These are phyloP conservation scores for Protomyces gravidus DNA, from an alignment of 1,139 yeast species.

Conservation along the genomic window DNA sequence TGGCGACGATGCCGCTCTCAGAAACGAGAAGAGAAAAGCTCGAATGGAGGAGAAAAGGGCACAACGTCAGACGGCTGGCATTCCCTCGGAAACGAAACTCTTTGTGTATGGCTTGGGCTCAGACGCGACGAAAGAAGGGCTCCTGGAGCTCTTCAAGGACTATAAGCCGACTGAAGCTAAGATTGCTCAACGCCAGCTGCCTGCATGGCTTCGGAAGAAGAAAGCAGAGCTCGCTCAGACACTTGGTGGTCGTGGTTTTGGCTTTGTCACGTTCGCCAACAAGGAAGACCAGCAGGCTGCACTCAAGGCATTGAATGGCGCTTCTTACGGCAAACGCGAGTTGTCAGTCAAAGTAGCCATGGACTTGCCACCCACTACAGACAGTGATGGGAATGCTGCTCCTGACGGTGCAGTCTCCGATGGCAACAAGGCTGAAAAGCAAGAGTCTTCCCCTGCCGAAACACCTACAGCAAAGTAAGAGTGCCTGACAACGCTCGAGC, in stretches of 20 bases:
- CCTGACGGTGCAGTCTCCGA: too few relatives aligned
- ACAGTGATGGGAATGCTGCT: too few relatives aligned
- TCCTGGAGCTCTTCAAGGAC: conserved; percentile 38
- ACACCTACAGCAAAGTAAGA: too few relatives aligned
- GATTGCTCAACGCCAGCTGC: conserved; percentile 38
- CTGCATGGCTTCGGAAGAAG: conserved; percentile 48
- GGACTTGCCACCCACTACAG: conserved; percentile 22
- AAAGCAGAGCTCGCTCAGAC: conserved; percentile 37
- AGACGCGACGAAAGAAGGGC: conserved; percentile 37
- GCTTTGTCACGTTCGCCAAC: conserved; percentile 52
- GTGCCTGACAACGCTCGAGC: too few relatives aligned
- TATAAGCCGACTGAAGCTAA: conserved; percentile 42
- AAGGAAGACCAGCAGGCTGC: conserved; percentile 48
- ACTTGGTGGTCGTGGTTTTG: conserved; percentile 46
- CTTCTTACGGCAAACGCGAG: conserved; percentile 38
- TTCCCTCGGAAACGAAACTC: conserved; percentile 49
- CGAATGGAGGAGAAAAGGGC: not conserved
- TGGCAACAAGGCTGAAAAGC: too few relatives aligned
- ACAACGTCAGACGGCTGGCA: conserved; percentile 33
- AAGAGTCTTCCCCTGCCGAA: too few relatives aligned
- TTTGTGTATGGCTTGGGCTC: conserved; percentile 50
- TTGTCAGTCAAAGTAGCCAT: conserved; percentile 31
- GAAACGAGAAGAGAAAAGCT: not conserved
- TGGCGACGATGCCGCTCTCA: not conserved
- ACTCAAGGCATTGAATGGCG: conserved; percentile 45